Evolutionary conservation across 768 basidiomycete genomes (phyloP), one percentile per base, ranked within the genome.

Genomic region (Rhodotorula kratochvilovae): DNA sequence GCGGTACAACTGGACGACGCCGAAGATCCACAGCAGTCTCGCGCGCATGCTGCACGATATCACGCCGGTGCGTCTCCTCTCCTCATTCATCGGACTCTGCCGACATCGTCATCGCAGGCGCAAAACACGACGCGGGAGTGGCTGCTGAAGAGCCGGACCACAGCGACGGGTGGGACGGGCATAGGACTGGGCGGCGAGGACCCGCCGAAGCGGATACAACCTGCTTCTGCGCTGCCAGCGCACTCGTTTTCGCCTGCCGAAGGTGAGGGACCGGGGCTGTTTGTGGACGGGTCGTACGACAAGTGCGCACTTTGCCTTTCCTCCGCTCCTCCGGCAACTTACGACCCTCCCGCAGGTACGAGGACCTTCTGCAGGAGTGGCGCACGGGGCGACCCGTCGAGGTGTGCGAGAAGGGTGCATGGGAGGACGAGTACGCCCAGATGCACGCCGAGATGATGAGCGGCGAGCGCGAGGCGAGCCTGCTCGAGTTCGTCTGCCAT

Each of bases 391-490:
- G 61, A 33, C 65, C 61, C 23, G 64, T n/a, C 4, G 53, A 56
- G 8, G 56, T 55, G 36, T 73, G 72, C 53, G 61, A 73, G 61
- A 63, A 66, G 50, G 65, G 57, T n/a, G 4, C 19, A 7, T 73
- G 72, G 72, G 72, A 69, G 57, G 68, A 66, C 21, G 57, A 66
- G 42, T 73, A 73, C 29, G 43, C 63, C 6, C 21, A 35, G 61
- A 2, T 68, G 43, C 72, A 73, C 43, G 42, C 35, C 17, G 67
- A 63, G 21, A 73, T 66, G 56, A 51, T 73, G 27, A 33, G 12
- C 25, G 67, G 72, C 7, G 33, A 33, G 19, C 46, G 36, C 5
- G 43, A 54, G n/a, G 31, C 67, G 36, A 50, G 48, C n/a, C 2
- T 73, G 21, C 39, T 73, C 39, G 72, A 73, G 61, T 69, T 48